These are phyloP conservation scores for Climacium dendroides DNA, from an alignment of 225 moss, liverwort and hornwort species.

Conservation along the genomic window DNA sequence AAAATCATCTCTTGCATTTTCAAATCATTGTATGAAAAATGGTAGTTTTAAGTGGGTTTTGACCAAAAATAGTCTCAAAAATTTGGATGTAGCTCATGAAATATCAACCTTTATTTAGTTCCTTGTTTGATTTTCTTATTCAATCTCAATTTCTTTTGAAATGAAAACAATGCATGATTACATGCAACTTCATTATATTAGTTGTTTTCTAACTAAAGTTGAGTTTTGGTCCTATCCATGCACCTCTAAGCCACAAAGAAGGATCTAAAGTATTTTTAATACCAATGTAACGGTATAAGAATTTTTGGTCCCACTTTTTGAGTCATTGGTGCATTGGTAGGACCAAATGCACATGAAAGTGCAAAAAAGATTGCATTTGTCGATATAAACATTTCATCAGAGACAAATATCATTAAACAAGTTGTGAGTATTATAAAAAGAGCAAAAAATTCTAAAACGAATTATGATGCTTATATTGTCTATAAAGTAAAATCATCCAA, in stretches of 20 bases:
- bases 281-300: neutral
- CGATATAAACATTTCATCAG: neutral
- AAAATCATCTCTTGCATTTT: neutral
- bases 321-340: neutral
- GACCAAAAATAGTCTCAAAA: neutral
- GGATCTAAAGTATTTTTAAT: neutral
- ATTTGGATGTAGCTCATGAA: neutral
- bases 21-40: neutral
- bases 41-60: neutral
- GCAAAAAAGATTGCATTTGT: neutral
- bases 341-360: neutral
- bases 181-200: neutral
- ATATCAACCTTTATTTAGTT: neutral
- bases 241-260: neutral
- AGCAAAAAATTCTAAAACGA: neutral
- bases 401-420: neutral
- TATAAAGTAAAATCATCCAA: neutral
- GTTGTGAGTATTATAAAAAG: neutral
- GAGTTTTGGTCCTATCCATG: neutral
- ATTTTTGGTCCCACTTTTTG: neutral
- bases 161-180: neutral
- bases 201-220: neutral
- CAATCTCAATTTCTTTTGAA: neutral
- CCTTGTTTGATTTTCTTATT: neutral
- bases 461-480: rapidly evolving